A percentile compares a stretch with the other conserved stretches of the same genome.
Conservation (phyloP, 805 yeast genomes). For the Saccharomycopsis oosterbeekiorum region DNA sequence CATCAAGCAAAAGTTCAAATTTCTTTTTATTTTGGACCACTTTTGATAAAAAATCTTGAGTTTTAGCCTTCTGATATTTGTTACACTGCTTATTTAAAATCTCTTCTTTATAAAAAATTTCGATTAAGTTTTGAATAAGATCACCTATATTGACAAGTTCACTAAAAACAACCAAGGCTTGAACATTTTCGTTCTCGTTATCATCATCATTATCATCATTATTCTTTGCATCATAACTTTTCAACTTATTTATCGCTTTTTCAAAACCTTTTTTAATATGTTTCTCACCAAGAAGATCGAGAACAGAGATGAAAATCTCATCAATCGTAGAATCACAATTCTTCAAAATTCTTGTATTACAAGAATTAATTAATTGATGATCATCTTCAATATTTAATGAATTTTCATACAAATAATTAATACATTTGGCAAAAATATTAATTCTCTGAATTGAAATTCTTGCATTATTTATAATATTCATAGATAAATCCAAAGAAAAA, state of each 20-base stretch:
- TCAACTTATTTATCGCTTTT: slow-evolving; percentile 62
- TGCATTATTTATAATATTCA: slow-evolving; percentile 60
- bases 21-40: slow-evolving; percentile 71
- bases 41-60: slow-evolving; percentile 67
- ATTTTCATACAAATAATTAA: slow-evolving; percentile 8
- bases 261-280: slow-evolving; percentile 83
- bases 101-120: slow-evolving; percentile 84
- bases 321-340: slow-evolving; percentile 39
- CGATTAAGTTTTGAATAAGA: slow-evolving; percentile 83
- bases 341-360: slow-evolving; percentile 22
- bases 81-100: slow-evolving; percentile 45
- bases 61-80: slow-evolving; percentile 33
- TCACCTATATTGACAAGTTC: slow-evolving; percentile 92
- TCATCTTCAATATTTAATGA: slow-evolving; percentile 18
- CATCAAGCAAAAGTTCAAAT: slow-evolving; percentile 75
- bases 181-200: slow-evolving; percentile 36
- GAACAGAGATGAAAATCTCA: slow-evolving; percentile 57
- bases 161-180: slow-evolving; percentile 77
- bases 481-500: slow-evolving; percentile 72
- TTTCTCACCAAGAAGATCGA: slow-evolving; percentile 52
- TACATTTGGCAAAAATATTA: slow-evolving; percentile 31
- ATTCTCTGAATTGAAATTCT: slow-evolving; percentile 54
- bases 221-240: slow-evolving; percentile 56
- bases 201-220: slow-evolving; percentile 5
- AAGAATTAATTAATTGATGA: slow-evolving; percentile 27